Base-by-base conservation (phyloP, 164 flowering plant species). In the Akebia trifoliata region DNA sequence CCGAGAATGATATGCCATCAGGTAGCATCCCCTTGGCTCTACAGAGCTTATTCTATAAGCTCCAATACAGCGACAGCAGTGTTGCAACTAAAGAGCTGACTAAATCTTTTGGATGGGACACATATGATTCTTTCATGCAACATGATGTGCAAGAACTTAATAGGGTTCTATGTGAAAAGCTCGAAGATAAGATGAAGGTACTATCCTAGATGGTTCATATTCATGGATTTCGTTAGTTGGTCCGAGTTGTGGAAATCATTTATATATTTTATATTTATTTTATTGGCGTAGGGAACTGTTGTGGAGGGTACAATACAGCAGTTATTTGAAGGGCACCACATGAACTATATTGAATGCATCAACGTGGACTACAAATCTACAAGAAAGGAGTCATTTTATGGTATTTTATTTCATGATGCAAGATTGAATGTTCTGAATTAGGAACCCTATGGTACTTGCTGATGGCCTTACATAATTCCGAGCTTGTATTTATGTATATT, bases 111-210 rank as follows among this genome's bases (percentile, higher is more conserved):
- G 97, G 97, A 42, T 90, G 97, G 97, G 95, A 90, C 63, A 85
- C 95, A 22, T 85, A 90, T 66, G 97, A 90, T 68, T 84, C 95
- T 64, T 90, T 90, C 72, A 84, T 90, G 95, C 97, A 90, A 61
- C 97, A 90, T 71, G 97, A 90, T 71, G 97, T 87, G 30, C 97
- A 90, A 71, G 97, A 90, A 67, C 91, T 90, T 22, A 90, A 90
- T 45, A 74, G 97, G 69, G 95, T 87, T 62, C 72, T 90, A 8
- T 81, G 91, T 68, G 97, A 87, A 70, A 90, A 87, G 72, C 86
- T 90, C 59, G 97, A 90, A 70, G 91, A 86, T 45, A 87, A 87
- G 63, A 90, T 90, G 97, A 90, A 90, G 91, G 97, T 87, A 62
- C 6, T 4, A 24, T 36, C 25, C 8, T 8, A 9, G n/a, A n/a